A percentile compares a stretch with the other conserved stretches of the same genome.
phyloP scores from a whole-genome alignment of 1,284 basidiomycete species.

The Fomitopsis pinicola region DNA sequence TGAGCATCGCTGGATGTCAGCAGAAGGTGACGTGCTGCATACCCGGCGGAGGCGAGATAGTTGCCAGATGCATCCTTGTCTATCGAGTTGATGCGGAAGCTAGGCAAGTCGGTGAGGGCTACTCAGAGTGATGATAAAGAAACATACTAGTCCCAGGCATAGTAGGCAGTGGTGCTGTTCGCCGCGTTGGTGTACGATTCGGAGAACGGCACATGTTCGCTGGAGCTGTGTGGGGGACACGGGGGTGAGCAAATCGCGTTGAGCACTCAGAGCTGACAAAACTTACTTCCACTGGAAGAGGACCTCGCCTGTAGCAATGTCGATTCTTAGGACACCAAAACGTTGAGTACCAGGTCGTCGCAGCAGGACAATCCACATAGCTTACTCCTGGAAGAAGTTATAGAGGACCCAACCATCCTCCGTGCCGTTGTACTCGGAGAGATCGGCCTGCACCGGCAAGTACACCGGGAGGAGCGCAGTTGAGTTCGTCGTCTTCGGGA shows the following conservation, averaged over 20 bases:
- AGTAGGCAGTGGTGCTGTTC: neutral
- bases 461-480: neutral
- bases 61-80: neutral
- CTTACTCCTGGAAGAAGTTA: neutral
- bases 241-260: no score
- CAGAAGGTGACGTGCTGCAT: neutral
- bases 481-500: neutral
- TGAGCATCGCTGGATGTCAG: neutral
- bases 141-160: neutral
- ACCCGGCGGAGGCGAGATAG: neutral
- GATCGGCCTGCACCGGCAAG: neutral
- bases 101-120: neutral
- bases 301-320: neutral
- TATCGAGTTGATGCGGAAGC: neutral
- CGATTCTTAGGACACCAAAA: neutral
- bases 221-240: neutral
- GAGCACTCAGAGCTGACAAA: no score
- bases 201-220: neutral
- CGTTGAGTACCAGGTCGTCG: no score
- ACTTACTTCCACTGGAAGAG: constrained; percentile 1
- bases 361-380: no score
- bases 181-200: neutral
- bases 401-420: neutral
- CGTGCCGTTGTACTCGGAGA: neutral
- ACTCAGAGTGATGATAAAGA: neutral